A percentile compares a stretch with the other conserved stretches of the same genome.
Evolutionary conservation across 2,329 filamentous ascomycete species (phyloP).

Genomic region (Ceratocystis variospora): DNA sequence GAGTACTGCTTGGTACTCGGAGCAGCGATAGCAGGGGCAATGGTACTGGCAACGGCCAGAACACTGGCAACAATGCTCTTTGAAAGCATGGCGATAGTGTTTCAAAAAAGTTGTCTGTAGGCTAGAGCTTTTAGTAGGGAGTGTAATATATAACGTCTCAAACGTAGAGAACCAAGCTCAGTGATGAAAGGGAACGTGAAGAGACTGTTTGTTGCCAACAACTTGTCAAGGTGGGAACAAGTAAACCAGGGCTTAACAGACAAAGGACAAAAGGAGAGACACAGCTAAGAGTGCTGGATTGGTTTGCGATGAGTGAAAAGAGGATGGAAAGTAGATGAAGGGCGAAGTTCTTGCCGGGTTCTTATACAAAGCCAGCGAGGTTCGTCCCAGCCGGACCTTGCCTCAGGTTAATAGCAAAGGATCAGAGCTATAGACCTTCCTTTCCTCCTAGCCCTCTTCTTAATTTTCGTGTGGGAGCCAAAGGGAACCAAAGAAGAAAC

Average conservation of each 20-base stretch:
- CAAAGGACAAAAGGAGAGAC: background rate
- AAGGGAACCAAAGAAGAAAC: too few relatives aligned
- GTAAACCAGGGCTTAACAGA: background rate
- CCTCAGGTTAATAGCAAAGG: background rate
- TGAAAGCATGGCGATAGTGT: slow-evolving; percentile 5
- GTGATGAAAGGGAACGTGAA: background rate
- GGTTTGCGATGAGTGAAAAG: background rate
- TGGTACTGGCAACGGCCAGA: slow-evolving; percentile 8
- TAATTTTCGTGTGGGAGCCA: too few relatives aligned
- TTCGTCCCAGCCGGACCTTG: background rate
- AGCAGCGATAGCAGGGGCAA: background rate
- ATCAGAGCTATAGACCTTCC: background rate
- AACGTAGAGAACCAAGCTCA: background rate
- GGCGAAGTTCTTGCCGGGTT: background rate
- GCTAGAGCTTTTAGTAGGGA: background rate
- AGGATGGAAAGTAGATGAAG: background rate
- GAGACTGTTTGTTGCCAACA: background rate
- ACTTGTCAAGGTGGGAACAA: background rate
- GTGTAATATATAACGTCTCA: background rate
- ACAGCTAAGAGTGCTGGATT: background rate
- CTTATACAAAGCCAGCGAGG: background rate
- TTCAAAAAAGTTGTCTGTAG: background rate
- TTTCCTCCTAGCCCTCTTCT: too few relatives aligned
- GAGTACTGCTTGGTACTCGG: background rate
- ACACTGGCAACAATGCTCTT: slow-evolving; percentile 10